A percentile compares a stretch with the other conserved stretches of the same genome.
Conservation (phyloP, 441 rosid species). For the Eruca vesicaria region DNA sequence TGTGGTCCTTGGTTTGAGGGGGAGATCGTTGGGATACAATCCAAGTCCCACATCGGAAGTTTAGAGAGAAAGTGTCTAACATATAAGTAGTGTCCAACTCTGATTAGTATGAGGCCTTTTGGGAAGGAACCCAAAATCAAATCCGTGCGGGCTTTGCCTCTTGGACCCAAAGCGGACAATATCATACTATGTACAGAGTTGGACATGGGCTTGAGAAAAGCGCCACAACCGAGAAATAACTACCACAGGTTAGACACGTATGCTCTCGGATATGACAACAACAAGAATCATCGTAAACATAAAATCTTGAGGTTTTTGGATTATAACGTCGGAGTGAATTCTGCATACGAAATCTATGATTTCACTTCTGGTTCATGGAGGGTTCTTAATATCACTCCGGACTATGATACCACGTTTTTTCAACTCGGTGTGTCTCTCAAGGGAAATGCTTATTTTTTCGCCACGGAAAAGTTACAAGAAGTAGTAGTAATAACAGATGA, state of each 20-base stretch:
- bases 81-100: too few species aligned
- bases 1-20: too few species aligned
- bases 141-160: too few species aligned
- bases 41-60: too few species aligned
- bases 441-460: not conserved
- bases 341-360: not conserved
- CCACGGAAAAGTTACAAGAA: not conserved
- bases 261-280: not conserved
- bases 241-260: not conserved
- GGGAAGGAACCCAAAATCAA: too few species aligned
- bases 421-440: not conserved
- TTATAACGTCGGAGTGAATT: not conserved
- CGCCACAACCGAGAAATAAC: too few species aligned
- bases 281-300: not conserved
- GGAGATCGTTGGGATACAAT: too few species aligned
- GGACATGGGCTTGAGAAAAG: too few species aligned
- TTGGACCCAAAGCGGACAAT: too few species aligned
- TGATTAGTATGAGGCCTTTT: too few species aligned
- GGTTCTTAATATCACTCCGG: not conserved
- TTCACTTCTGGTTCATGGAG: not conserved
- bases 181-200: too few species aligned
- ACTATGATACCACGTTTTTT: not conserved
- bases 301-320: not conserved
- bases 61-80: too few species aligned
- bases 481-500: not conserved